Base-by-base conservation (phyloP, 2,329 filamentous ascomycete species). In the Aotearoamyces nothofagi region DNA sequence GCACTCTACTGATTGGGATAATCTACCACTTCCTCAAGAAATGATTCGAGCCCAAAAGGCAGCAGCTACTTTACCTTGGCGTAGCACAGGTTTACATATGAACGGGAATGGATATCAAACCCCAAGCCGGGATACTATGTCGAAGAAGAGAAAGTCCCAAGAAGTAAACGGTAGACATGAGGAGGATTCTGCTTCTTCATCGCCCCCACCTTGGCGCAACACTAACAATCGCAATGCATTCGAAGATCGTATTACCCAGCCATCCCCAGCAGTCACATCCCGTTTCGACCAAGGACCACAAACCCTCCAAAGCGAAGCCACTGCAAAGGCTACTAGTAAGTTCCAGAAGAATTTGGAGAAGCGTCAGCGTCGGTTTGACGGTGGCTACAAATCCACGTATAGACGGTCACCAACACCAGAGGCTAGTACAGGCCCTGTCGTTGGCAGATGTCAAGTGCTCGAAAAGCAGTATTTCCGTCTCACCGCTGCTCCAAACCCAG, bases 401-500 rank as follows among this genome's bases (percentile, higher is more conserved):
- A 40, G 45, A 27, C 57, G 60, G 37, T 67, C 67, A 16, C 64
- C 67, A 9, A 69, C 63, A 28, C 69, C 70, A 13, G 60, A 62
- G 43, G 58, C 70, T 40, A 53, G 61, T 31, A 56, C 64, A 31
- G 74, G 72, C 19, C 90, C 90, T 7, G 76, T 96, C 17, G 69
- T 94, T 35, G 90, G 90, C 41, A 82, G 79, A 25, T 87, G 78
- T 52, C 69, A 84, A 53, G 66, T 63, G 14, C 61, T 96, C 42
- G 87, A 96, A 56, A 98, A 98, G 64, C 77, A 72, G 49, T 98
- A 94, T 50, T 79, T 96, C 49, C 84, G 90, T 37, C 66, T 98
- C 51, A 98, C 87, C 11, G 75, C 86, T 17, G 77, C 86, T 27
- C 90, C 90, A 17, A 81, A 92, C 40, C 75, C 86, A 31, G 78